Percentiles rank a stretch among this genome's conserved stretches.
Evolutionary conservation across 495 filamentous ascomycete genomes (phyloP).

Genomic region (Penicillium cinerascens): DNA sequence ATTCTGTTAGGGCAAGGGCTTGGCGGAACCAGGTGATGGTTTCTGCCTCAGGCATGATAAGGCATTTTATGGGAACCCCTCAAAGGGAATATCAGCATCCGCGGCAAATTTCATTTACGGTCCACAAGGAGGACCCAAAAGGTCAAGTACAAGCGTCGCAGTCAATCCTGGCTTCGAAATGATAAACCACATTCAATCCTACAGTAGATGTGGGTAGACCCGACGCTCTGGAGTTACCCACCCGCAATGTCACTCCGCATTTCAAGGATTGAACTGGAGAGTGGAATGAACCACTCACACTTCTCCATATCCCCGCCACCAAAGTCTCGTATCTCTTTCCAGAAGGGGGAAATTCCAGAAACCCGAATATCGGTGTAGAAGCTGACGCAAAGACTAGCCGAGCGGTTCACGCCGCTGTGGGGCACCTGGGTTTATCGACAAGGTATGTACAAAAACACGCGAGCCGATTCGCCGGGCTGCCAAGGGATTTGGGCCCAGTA

Average conservation of each 20-base stretch:
- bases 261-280: not conserved
- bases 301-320: not conserved
- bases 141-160: not conserved
- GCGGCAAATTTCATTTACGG: not conserved
- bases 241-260: conserved; percentile 7
- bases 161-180: not conserved
- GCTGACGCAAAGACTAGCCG: conserved; percentile 6
- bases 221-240: conserved; percentile 6
- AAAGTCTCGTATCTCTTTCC: not conserved
- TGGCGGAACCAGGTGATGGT: conserved; percentile 8
- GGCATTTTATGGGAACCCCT: not conserved
- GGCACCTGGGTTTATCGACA: conserved; percentile 10
- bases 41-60: conserved; percentile 10
- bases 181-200: not conserved
- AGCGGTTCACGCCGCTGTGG: conserved; percentile 10
- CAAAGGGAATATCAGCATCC: not conserved
- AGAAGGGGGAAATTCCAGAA: not conserved
- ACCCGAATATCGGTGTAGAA: conserved; percentile 5
- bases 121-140: not conserved
- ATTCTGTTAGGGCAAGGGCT: conserved; percentile 19
- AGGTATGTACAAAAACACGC: conserved; percentile 3
- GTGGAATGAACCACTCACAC: not conserved
- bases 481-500: conserved; percentile 10
- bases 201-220: conserved; percentile 1
- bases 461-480: conserved; percentile 14